Base-by-base conservation (phyloP, 2,329 filamentous ascomycete species). In the Penicillium thymicola region DNA sequence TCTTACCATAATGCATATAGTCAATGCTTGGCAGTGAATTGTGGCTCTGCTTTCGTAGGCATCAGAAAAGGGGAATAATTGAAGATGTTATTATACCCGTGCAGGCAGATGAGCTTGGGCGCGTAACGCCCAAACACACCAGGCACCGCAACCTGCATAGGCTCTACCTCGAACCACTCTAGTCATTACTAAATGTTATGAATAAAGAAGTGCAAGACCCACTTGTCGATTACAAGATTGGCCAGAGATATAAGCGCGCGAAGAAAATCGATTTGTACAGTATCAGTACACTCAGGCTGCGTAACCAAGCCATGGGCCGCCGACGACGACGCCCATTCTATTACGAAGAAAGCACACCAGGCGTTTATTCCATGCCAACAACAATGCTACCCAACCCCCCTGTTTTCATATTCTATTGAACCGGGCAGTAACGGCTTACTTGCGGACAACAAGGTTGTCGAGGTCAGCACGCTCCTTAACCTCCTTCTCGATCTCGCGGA, bases 401-500 rank as follows among this genome's bases (percentile, higher is more conserved):
- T 63, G 60, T 64, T 63, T 66, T 60, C 59, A 59, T 57, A 62
- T 54, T 61, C 57, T 59, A 59, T 61, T 55, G 59, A 59, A 58
- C 47, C 42, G 54, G 54, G 43, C 42, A 37, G 47, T 34, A 36
- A 36, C 44, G 30, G 45, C 74, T 65, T 72, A 75, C 72, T 79
- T 79, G 71, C 75, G 81, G 67, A 89, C 77, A 59, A 84, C 77
- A 79, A 90, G 81, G 63, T 82, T 79, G 74, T 90, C 88, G 67
- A 90, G 77, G 70, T 90, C 87, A 64, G 81, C 79, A 64, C 86
- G 83, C 77, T 90, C 88, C 70, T 81, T 82, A 65, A 78, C 74
- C 78, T 89, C 87, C 54, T 81, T 78, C 76, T 89, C 85, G 68
- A 90, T 83, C 73, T 88, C 84, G 65, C 80, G 77, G 74, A 90